Evolutionary conservation across 2,329 filamentous ascomycete species (phyloP).

Genomic region (Fusarium goolgardi): DNA sequence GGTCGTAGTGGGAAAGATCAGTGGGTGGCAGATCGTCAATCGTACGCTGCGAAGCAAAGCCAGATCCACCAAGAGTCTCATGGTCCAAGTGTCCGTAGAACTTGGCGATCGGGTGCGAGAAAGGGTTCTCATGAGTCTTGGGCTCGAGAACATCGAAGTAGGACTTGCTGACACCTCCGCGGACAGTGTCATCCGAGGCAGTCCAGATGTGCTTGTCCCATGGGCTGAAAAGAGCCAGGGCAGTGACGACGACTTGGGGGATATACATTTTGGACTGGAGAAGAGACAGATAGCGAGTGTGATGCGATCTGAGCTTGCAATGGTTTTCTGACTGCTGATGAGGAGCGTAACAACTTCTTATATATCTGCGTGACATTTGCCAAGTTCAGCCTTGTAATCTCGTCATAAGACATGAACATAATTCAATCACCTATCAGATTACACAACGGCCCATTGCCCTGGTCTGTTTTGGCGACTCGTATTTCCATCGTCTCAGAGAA

Average conservation of each 20-base stretch:
- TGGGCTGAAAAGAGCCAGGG: background rate
- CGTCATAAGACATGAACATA: background rate
- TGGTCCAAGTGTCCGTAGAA: background rate
- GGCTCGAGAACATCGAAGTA: background rate
- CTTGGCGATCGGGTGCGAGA: slow-evolving; percentile 1
- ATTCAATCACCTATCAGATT: background rate
- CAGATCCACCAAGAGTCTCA: background rate
- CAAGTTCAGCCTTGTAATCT: background rate
- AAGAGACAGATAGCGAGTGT: background rate
- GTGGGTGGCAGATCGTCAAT: background rate
- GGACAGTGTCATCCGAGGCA: slow-evolving; percentile 1
- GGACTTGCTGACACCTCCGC: background rate
- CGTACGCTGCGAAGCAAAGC: background rate
- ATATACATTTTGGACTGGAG: background rate
- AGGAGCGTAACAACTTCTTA: background rate
- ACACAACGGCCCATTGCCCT: background rate
- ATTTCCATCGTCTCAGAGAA: background rate
- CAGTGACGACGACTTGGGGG: background rate
- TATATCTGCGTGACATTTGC: rapidly evolving
- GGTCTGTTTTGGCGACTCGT: too few relatives aligned
- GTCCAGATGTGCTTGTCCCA: slow-evolving; percentile 2
- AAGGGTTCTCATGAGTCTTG: background rate
- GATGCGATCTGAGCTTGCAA: background rate
- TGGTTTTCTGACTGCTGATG: background rate
- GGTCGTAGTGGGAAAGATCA: background rate